Conservation (phyloP, 164 flowering plant genomes). For the Aristolochia fimbriata region DNA sequence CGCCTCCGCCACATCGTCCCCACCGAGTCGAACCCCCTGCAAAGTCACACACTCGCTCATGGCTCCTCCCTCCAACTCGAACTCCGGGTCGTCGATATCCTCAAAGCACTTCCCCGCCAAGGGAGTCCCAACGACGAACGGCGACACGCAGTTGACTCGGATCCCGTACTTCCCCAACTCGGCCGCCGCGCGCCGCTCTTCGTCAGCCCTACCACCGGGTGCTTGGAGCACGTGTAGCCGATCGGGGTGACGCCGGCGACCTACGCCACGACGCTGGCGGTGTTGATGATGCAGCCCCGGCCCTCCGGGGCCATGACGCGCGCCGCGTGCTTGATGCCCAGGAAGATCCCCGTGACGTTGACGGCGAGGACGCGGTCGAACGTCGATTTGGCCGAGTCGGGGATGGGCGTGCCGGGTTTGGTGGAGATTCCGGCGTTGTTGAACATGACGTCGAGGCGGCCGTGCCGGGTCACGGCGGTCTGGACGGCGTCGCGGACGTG, state of each 20-base stretch:
- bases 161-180: conserved; percentile 77
- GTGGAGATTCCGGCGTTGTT: conserved; percentile 62
- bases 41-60: not conserved
- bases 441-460: conserved; percentile 69
- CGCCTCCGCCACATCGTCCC: conserved; percentile 63
- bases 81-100: not conserved
- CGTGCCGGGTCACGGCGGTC: conserved; percentile 47
- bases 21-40: conserved; percentile 46
- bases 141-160: conserved; percentile 83
- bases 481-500: conserved; percentile 50
- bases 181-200: conserved; percentile 70
- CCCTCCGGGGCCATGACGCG: conserved; percentile 67
- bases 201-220: conserved; percentile 21
- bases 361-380: conserved; percentile 59
- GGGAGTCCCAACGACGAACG: conserved; percentile 43
- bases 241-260: conserved; percentile 64
- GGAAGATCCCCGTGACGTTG: conserved; percentile 70
- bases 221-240: conserved; percentile 67
- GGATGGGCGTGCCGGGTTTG: conserved; percentile 40
- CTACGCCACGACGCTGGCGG: conserved; percentile 41
- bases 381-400: conserved; percentile 28
- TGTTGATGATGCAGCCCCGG: conserved; percentile 52
- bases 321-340: conserved; percentile 84
- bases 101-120: not conserved
- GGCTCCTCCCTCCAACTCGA: too few relatives aligned